phyloP scores from a whole-genome alignment of 2,329 filamentous ascomycete genomes.

The Fusarium protoensiforme region DNA sequence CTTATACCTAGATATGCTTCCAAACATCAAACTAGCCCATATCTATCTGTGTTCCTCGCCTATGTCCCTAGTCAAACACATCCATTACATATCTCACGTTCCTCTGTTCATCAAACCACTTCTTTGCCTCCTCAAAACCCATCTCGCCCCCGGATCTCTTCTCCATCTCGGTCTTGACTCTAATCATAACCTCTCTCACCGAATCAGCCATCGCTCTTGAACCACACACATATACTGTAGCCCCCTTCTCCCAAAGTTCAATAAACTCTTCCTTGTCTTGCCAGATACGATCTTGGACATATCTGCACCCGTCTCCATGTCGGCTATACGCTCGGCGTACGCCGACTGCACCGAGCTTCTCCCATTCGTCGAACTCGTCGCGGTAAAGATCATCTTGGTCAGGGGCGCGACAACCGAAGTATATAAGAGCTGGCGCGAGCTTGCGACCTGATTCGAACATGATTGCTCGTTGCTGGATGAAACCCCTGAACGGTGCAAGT shows the following conservation, averaged over 20 bases:
- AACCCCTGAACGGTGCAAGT: not conserved
- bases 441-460: not conserved
- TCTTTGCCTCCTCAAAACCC: constrained; percentile 49
- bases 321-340: not conserved
- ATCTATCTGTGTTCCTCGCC: not conserved
- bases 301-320: not conserved
- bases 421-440: not conserved
- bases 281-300: constrained; percentile 46
- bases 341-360: not conserved
- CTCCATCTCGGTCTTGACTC: not conserved
- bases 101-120: constrained; percentile 58
- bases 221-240: constrained; percentile 68
- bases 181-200: constrained; percentile 34
- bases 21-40: no score
- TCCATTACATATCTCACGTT: constrained; percentile 67
- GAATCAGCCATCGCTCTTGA: constrained; percentile 56
- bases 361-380: not conserved
- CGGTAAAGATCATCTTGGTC: not conserved
- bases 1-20: no score
- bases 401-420: not conserved
- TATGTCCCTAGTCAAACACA: constrained; percentile 63
- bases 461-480: not conserved
- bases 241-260: not conserved
- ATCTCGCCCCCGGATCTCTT: not conserved
- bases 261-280: not conserved